Percentiles rank a stretch among this genome's conserved stretches.
Conservation (phyloP, 2,329 filamentous ascomycete species). For the Cladorrhinum sp. region DNA sequence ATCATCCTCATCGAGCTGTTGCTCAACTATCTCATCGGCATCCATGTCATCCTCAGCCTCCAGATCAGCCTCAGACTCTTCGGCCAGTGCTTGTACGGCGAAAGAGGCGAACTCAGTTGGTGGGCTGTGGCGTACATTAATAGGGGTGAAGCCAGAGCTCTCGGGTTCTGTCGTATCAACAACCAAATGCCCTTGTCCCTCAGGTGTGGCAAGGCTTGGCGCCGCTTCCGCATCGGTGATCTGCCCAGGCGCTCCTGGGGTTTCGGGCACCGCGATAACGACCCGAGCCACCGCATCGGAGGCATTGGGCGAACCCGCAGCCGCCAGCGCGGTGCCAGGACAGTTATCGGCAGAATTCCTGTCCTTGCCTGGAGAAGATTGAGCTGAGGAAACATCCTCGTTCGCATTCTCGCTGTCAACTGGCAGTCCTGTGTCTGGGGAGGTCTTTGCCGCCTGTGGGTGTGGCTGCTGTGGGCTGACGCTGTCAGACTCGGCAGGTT, state of each 20-base stretch:
- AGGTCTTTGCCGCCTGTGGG: not conserved
- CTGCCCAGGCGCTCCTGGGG: not conserved
- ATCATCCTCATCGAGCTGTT: conserved; percentile 1
- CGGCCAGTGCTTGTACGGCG: conserved; percentile 3
- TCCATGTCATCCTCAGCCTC: conserved; percentile 14
- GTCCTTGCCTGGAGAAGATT: not conserved
- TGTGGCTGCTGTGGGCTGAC: not conserved
- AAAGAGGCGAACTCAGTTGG: not conserved
- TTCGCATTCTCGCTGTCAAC: not conserved
- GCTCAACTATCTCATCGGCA: conserved; percentile 21
- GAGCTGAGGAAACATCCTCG: not conserved
- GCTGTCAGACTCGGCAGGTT: not conserved
- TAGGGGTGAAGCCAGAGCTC: conserved; percentile 26
- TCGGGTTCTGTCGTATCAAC: not conserved
- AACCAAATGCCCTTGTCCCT: not conserved
- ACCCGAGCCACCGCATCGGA: not conserved
- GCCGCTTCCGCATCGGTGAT: not conserved
- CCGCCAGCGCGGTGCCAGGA: not conserved
- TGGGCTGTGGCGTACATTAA: conserved; percentile 24
- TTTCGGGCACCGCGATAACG: not conserved
- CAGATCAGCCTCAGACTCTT: conserved; percentile 2
- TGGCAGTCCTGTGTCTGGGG: not conserved
- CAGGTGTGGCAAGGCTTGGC: not conserved
- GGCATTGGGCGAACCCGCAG: not conserved
- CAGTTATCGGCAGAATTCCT: not conserved